Percentiles rank a stretch among this genome's conserved stretches.
These are phyloP conservation scores for Suhomyces kunorum DNA, from an alignment of 1,139 yeast genomes.

Conservation along the genomic window DNA sequence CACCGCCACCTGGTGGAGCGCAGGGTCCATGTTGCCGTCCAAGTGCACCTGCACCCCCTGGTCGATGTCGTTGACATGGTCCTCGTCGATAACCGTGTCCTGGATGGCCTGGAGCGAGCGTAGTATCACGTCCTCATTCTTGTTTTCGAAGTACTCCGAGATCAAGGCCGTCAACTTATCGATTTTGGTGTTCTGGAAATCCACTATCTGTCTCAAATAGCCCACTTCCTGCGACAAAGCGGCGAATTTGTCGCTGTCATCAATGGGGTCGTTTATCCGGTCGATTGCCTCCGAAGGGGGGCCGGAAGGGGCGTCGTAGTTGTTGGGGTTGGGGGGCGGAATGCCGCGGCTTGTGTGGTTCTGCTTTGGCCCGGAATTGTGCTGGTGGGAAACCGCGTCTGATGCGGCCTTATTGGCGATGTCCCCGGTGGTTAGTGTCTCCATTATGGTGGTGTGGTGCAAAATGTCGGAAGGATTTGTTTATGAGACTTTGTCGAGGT, in stretches of 20 bases:
- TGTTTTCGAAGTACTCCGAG: conserved; percentile 36
- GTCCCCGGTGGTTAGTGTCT: conserved; percentile 7
- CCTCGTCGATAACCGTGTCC: conserved; percentile 24
- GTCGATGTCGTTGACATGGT: conserved; percentile 17
- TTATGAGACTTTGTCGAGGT: conserved; percentile 12
- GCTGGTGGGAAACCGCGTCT: conserved; percentile 7
- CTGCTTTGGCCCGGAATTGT: conserved; percentile 6
- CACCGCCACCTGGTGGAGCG: conserved; percentile 41
- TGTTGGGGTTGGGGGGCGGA: conserved; percentile 1
- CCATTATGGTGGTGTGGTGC: conserved; percentile 12
- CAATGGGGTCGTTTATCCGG: conserved; percentile 19
- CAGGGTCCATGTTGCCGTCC: conserved; percentile 43
- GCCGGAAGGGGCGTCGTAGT: conserved; percentile 4
- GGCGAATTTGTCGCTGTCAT: conserved; percentile 25
- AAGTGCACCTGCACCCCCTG: conserved; percentile 24
- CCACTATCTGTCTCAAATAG: conserved; percentile 40
- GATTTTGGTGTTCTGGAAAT: conserved; percentile 41
- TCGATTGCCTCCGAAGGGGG: conserved; percentile 14
- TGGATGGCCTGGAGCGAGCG: conserved; percentile 31
- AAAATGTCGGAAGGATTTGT: conserved; percentile 15
- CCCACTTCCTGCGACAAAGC: conserved; percentile 35
- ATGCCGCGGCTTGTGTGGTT: conserved; percentile 5
- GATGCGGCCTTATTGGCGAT: conserved; percentile 7
- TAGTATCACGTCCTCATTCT: conserved; percentile 34
- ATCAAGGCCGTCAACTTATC: conserved; percentile 41